phyloP scores from a whole-genome alignment of 371 early-diverging fungal species.

The Mucor mucedo region DNA sequence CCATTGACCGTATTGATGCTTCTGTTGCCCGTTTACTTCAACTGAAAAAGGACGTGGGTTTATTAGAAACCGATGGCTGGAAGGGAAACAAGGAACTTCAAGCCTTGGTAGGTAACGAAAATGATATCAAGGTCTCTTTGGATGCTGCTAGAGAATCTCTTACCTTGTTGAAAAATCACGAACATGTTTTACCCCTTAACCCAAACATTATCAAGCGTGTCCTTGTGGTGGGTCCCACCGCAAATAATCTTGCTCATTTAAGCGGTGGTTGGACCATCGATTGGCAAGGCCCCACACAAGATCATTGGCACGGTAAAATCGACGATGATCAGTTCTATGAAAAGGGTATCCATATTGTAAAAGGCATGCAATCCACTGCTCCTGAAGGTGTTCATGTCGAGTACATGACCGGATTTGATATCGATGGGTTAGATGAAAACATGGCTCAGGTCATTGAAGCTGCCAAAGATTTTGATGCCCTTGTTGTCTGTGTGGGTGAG shows the following conservation, averaged over 20 bases:
- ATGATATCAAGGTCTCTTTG: constrained; percentile 51
- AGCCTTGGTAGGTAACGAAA: constrained; percentile 39
- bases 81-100: constrained; percentile 38
- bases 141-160: constrained; percentile 64
- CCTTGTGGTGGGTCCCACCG: constrained; percentile 58
- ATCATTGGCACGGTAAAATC: constrained; percentile 46
- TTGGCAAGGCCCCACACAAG: constrained; percentile 56
- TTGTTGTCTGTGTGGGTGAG: constrained; percentile 57
- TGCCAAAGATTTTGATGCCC: constrained; percentile 47
- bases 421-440: constrained; percentile 37
- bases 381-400: constrained; percentile 44
- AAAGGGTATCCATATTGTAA: constrained; percentile 49
- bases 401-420: constrained; percentile 32
- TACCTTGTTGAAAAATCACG: constrained; percentile 61
- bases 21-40: constrained; percentile 59
- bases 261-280: constrained; percentile 67
- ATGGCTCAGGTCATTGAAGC: constrained; percentile 36
- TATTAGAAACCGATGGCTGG: constrained; percentile 55
- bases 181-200: constrained; percentile 51
- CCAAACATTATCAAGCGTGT: constrained; percentile 29
- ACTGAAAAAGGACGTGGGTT: constrained; percentile 65
- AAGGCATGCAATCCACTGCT: constrained; percentile 45
- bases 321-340: constrained; percentile 54
- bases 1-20: constrained; percentile 51
- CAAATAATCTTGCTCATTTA: constrained; percentile 46